Evolutionary conservation across 306 rosid species (phyloP), one percentile per base, ranked within the genome.

Genomic region (Potentilla sterilis): DNA sequence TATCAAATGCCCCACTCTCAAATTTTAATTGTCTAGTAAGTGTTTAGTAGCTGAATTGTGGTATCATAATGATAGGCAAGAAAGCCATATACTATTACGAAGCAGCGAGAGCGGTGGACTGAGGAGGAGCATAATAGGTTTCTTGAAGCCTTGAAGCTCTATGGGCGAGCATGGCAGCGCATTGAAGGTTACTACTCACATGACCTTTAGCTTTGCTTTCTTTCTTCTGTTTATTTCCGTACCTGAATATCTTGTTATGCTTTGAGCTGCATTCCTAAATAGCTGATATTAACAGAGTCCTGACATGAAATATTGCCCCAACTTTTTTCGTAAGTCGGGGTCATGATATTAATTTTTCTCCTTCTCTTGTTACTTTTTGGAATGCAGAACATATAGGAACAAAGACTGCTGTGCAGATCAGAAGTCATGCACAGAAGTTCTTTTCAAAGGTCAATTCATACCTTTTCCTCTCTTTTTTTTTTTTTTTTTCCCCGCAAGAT

Each of bases 401-500:
- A 61, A 95, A 95, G 87, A 95, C 99, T 81, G 99, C 97, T 70
- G 99, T 95, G 84, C 99, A 95, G 86, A 95, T 95, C 85, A 80
- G 99, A 84, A 95, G 99, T 85, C 99, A 95, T 87, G 99, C 99
- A n/a, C 99, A 95, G 82, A 95, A 95, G 79, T 95, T 95, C 84
- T 95, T 95, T 89, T 85, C 99, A 83, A 95, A 95, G 99, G 99
- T 95, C 77, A 79, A 81, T 84, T 63, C 76, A 77, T 85, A 83
- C 86, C 89, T 82, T 87, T 84, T 85, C 84, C 63, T 59, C 67
- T 63, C 79, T 80, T 75, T 59, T 75, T 24, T 70, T 75, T 75
- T 69, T 80, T 75, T 59, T 75, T 24, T 70, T 75, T 75, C 64
- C 28, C 28, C 69, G 51, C 51, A 66, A 48, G 44, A 49, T 72